These are phyloP conservation scores for Fusarium pseudoanthophilum DNA, from an alignment of 2,329 filamentous ascomycete species.

Conservation along the genomic window DNA sequence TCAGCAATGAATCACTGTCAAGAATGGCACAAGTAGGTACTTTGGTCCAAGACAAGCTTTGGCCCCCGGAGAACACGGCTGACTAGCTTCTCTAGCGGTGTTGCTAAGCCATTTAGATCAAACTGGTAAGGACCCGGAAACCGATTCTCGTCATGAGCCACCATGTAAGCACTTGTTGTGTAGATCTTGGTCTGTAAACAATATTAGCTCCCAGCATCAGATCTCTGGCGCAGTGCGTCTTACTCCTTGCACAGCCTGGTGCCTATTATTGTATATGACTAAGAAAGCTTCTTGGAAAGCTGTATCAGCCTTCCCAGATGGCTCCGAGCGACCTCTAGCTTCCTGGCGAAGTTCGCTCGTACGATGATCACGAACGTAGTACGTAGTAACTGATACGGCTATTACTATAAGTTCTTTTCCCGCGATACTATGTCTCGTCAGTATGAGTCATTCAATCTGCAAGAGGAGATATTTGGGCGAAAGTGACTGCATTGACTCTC, in stretches of 20 bases:
- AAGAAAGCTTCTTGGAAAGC: fast-evolving
- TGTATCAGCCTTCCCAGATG: neutral
- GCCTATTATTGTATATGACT: neutral
- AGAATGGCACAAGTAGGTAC: fast-evolving
- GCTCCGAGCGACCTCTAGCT: neutral
- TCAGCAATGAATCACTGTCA: neutral
- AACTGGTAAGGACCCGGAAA: neutral
- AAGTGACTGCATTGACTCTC: no score
- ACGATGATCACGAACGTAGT: no score
- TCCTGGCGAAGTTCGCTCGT: neutral
- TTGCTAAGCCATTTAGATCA: neutral
- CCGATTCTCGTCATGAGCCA: neutral
- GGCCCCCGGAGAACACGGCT: neutral
- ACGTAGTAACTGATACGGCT: no score
- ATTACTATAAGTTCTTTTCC: no score
- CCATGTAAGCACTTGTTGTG: neutral
- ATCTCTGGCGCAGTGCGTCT: fast-evolving
- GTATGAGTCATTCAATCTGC: no score
- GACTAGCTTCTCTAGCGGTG: fast-evolving
- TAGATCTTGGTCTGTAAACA: neutral
- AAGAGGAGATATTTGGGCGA: no score
- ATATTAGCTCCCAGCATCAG: fast-evolving
- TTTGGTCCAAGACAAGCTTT: no score
- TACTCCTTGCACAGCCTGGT: no score
- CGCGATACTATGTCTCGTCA: no score